Evolutionary conservation across 345 rosid genomes (phyloP), one percentile per base, ranked within the genome.

Genomic region (Populus davidiana): DNA sequence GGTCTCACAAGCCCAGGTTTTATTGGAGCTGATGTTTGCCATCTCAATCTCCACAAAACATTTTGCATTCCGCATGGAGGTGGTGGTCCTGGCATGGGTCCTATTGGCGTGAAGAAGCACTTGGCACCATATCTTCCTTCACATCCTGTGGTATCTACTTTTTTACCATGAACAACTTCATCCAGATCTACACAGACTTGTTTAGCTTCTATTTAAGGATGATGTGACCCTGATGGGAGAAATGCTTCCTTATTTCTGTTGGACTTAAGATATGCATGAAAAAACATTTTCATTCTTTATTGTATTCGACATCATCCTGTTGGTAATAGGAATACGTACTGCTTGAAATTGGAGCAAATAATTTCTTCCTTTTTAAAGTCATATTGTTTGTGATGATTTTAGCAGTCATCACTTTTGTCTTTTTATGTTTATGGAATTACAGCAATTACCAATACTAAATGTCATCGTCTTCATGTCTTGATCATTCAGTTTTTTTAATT

Each of bases 81-180:
- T 80, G 99, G 99, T 65, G 98, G 99, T 81, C 98, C 98, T 71
- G 99, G 99, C 75, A 96, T 96, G 99, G 99, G 99, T 61, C 99
- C 99, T 75, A 92, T 96, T 75, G 98, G 99, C 71, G 99, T 96
- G 81, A 94, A 94, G 91, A 87, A 92, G 76, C 99, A 96, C 76
- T 85, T 96, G 86, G 98, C 99, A 77, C 95, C 98, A 39, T 96
- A 90, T 80, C 82, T 96, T 76, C 98, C 99, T 85, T 93, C 97
- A 5, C 99, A 96, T 82, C 99, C 98, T 66, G 98, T 96, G 91
- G 99, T 96, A 89, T 31, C 83, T 81, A 67, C 72, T 76, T 75
- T 17, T 27, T 73, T 50, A 21, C 69, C 38, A 64, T 20, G 38
- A 61, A 43, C 27, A 38, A 63, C 12, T 65, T 39, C n/a, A 8